Percentiles rank a stretch among this genome's conserved stretches.
These are phyloP conservation scores for Phytophthora pistaciae DNA, from an alignment of 352 stramenopile species.

Conservation along the genomic window DNA sequence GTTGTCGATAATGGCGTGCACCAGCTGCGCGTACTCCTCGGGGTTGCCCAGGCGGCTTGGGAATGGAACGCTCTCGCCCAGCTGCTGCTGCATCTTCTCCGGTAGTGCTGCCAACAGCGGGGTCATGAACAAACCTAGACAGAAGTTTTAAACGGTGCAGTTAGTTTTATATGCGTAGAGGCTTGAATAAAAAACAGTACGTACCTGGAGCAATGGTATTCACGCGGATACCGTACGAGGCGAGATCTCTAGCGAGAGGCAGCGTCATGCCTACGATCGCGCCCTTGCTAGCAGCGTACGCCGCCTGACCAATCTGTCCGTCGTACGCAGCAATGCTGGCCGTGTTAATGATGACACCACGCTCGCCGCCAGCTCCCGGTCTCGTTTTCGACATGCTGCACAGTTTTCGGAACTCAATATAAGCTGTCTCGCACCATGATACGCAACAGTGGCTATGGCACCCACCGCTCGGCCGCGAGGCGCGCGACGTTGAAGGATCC, in stretches of 20 bases:
- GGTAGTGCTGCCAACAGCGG: conserved; percentile 96
- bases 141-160: not conserved
- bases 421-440: not conserved
- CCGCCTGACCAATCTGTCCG: conserved; percentile 97
- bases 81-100: conserved; percentile 93
- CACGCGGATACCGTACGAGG: conserved; percentile 94
- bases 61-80: conserved; percentile 96
- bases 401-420: not conserved
- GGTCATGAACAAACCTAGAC: conserved; percentile 96
- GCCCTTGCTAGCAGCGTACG: conserved; percentile 97
- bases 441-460: not conserved
- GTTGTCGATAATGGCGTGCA: conserved; percentile 97
- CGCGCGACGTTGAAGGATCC: conserved; percentile 98
- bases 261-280: conserved; percentile 98
- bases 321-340: conserved; percentile 98
- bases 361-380: conserved; percentile 81
- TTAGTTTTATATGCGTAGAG: not conserved
- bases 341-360: conserved; percentile 99
- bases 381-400: conserved; percentile 87
- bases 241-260: conserved; percentile 95
- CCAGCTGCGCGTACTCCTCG: conserved; percentile 96
- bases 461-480: conserved; percentile 93
- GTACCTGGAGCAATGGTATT: conserved; percentile 96
- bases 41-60: conserved; percentile 95
- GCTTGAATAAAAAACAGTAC: not conserved